Percentiles rank a stretch among this genome's conserved stretches.
These are phyloP conservation scores for Cyberlindnera euphorbiae DNA, from an alignment of 805 yeast genomes.

Conservation along the genomic window DNA sequence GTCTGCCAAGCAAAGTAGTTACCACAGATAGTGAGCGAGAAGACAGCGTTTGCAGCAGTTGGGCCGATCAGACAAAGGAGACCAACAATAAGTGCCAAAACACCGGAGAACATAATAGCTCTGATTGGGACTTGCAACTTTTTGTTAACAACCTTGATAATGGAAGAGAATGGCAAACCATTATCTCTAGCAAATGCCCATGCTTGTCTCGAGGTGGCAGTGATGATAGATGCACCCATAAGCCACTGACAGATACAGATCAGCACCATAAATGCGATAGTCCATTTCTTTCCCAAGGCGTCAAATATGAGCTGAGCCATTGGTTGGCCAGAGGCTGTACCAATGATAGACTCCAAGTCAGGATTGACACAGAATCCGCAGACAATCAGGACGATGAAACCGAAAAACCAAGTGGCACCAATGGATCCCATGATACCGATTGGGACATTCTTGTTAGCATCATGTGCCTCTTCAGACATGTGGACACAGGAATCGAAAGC, in stretches of 20 bases:
- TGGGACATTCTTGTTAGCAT: slow-evolving; percentile 58
- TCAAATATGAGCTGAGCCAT: slow-evolving; percentile 61
- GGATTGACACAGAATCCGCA: slow-evolving; percentile 44
- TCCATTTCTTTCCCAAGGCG: slow-evolving; percentile 60
- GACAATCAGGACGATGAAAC: slow-evolving; percentile 51
- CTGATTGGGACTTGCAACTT: slow-evolving; percentile 54
- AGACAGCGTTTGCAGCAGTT: slow-evolving; percentile 61
- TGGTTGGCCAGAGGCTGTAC: slow-evolving; percentile 47
- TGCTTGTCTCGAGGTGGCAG: slow-evolving; percentile 65
- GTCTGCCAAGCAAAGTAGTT: slow-evolving; percentile 59
- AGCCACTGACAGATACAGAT: slow-evolving; percentile 57
- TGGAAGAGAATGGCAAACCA: slow-evolving; percentile 55
- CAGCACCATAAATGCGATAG: slow-evolving; percentile 56
- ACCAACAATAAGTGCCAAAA: slow-evolving; percentile 48
- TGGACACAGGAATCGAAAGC: slow-evolving; percentile 69
- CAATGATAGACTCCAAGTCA: slow-evolving; percentile 28
- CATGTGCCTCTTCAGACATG: slow-evolving; percentile 64
- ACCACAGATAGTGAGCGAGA: slow-evolving; percentile 59
- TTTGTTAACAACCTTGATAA: slow-evolving; percentile 50
- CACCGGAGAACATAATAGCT: slow-evolving; percentile 52
- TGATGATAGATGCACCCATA: slow-evolving; percentile 59
- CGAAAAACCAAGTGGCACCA: slow-evolving; percentile 49
- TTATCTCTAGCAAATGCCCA: slow-evolving; percentile 78
- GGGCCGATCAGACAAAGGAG: slow-evolving; percentile 52
- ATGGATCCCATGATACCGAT: slow-evolving; percentile 59